Evolutionary conservation across 768 basidiomycete genomes (phyloP).

Genomic region (Mycena chlorophos): DNA sequence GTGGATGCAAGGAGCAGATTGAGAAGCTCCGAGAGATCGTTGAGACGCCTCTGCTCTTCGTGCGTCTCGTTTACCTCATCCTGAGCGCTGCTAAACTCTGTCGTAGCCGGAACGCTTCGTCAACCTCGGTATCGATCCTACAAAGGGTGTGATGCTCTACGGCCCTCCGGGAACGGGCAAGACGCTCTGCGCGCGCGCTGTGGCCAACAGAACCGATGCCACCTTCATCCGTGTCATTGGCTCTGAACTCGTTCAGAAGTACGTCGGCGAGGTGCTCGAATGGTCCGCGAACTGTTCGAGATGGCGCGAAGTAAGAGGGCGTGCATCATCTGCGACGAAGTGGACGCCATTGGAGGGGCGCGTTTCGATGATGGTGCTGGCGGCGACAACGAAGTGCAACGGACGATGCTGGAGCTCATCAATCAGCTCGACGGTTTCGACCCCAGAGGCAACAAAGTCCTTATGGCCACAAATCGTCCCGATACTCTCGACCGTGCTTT

Average conservation of each 20-base stretch:
- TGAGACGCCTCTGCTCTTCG: constrained; percentile 91
- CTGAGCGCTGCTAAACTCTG: constrained; percentile 19
- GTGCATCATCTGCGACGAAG: constrained; percentile 98
- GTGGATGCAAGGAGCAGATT: constrained; percentile 99
- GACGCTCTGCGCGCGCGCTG: constrained; percentile 96
- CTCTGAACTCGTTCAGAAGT: constrained; percentile 99
- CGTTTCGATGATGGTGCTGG: constrained; percentile 98
- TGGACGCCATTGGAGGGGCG: constrained; percentile 97
- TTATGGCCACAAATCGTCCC: constrained; percentile 99
- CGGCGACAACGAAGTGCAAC: constrained; percentile 97
- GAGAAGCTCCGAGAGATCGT: constrained; percentile 99
- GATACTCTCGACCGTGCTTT: constrained; percentile 98
- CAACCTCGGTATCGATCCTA: constrained; percentile 97
- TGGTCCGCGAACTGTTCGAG: constrained; percentile 98
- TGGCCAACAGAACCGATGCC: constrained; percentile 97
- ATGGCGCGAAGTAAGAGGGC: constrained; percentile 99
- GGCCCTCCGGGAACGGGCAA: constrained; percentile 99
- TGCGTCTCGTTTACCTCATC: constrained; percentile 39
- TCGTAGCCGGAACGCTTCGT: constrained; percentile 96
- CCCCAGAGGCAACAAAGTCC: constrained; percentile 96
- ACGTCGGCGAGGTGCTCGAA: constrained; percentile 97
- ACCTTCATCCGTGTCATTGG: constrained; percentile 99
- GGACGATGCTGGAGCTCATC: constrained; percentile 98
- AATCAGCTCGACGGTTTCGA: constrained; percentile 99
- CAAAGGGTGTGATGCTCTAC: constrained; percentile 94